Evolutionary conservation across 1,284 basidiomycete species (phyloP), one percentile per base, ranked within the genome.

Genomic region (Naganishia cerealis): DNA sequence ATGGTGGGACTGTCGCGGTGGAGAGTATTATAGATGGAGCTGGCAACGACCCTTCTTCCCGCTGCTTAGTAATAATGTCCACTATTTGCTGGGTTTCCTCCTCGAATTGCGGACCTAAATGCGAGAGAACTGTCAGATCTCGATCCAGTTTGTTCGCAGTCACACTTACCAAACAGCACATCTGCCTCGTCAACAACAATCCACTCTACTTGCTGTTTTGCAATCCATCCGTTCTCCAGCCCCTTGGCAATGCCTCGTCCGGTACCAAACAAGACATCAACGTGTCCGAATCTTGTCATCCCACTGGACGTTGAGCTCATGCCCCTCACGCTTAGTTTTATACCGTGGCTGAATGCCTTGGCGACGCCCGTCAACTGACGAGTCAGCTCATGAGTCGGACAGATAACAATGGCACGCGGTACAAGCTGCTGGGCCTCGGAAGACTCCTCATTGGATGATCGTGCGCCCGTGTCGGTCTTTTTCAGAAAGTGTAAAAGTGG

Each of bases 131-230:
- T n/a, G 6, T 50, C 6, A 38, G 29, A 36, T 67, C 57, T 21
- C 50, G 43, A 16, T 26, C 3, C 26, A 40, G 3, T 2, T 36
- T 36, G 16, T 21, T 42, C 10, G 10, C 10, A 33, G 21, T 15
- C n/a, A 42, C 3, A 80, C 85, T 68, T 71, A 89, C 91, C 90
- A 66, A 93, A 88, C n/a, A 94, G 82, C 39, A 94, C 86, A 75
- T 95, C 92, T 0, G 92, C 91, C 76, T 95, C 92, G 72, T 94
- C 92, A 2, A 94, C 82, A 0, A 93, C 84, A 7, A 94, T 86
- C 90, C 91, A 94, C 74, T 93, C 90, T 0, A 72, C 53, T n/a
- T 65, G 21, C 15, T 67, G 63, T 38, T 66, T 66, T 16, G 67
- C 68, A n/a, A 72, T 52, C 38, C 65, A 43, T 1, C 68, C 68